A percentile compares a stretch with the other conserved stretches of the same genome.
Evolutionary conservation across 768 basidiomycete genomes (phyloP).

Genomic region (Agrocybe praecox): DNA sequence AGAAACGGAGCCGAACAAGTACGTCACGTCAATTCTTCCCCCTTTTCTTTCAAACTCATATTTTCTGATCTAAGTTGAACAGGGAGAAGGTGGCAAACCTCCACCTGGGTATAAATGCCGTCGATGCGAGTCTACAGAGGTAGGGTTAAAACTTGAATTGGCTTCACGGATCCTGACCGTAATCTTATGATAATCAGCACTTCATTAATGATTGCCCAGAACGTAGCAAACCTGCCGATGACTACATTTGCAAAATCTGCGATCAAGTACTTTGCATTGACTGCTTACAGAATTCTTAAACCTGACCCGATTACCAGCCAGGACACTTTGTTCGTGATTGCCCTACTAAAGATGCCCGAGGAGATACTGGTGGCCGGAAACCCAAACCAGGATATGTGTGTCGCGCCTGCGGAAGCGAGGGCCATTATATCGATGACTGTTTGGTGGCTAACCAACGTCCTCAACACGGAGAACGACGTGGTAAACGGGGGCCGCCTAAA

Average conservation of each 20-base stretch:
- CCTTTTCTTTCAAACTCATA: background rate
- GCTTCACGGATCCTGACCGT: background rate
- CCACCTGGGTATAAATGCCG: conserved; percentile 77
- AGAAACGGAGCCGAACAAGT: conserved; percentile 63
- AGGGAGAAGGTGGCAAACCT: conserved; percentile 55
- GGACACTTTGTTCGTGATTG: conserved; percentile 91
- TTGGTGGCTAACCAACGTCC: conserved; percentile 61
- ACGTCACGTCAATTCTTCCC: conserved; percentile 17
- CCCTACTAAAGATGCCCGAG: conserved; percentile 74
- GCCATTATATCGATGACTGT: conserved; percentile 89
- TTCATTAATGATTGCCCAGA: conserved; percentile 79
- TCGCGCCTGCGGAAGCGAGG: conserved; percentile 85
- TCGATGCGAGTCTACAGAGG: conserved; percentile 77
- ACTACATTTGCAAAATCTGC: conserved; percentile 88
- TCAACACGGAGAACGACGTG: conserved; percentile 37
- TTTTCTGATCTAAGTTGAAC: conserved; percentile 16
- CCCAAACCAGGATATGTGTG: conserved; percentile 89
- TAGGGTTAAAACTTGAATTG: conserved; percentile 29
- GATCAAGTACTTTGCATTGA: conserved; percentile 49
- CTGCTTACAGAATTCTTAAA: background rate
- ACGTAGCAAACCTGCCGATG: conserved; percentile 74
- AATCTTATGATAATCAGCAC: conserved; percentile 50
- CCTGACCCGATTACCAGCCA: conserved; percentile 39
- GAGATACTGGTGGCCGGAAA: conserved; percentile 83
- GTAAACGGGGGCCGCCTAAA: conserved; percentile 61